These are phyloP conservation scores for Brassica incana DNA, from an alignment of 345 rosid genomes.

Conservation along the genomic window DNA sequence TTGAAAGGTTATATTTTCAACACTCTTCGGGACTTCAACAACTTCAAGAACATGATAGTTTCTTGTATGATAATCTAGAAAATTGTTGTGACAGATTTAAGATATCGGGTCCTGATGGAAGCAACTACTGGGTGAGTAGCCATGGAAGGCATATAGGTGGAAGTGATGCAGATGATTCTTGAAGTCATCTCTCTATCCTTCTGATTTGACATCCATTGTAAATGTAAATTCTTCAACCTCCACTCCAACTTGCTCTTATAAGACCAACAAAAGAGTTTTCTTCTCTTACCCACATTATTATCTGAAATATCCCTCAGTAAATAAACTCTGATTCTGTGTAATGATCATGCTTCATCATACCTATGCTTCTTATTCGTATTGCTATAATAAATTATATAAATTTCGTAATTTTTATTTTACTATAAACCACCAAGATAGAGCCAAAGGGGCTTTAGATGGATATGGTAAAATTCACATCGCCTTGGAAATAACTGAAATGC, in stretches of 20 bases:
- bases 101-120: slow-evolving; percentile 89
- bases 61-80: slow-evolving; percentile 2
- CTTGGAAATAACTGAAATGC: background rate
- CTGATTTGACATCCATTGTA: slow-evolving; percentile 12
- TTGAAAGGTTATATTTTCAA: slow-evolving; percentile 58
- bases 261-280: background rate
- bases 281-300: background rate
- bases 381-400: background rate
- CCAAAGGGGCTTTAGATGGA: background rate
- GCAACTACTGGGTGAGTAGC: slow-evolving; percentile 68
- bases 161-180: slow-evolving; percentile 92
- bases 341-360: background rate
- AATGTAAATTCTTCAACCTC: slow-evolving; percentile 32
- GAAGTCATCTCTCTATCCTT: slow-evolving; percentile 27
- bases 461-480: background rate
- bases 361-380: slow-evolving; percentile 8
- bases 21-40: background rate
- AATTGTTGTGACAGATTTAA: slow-evolving; percentile 60
- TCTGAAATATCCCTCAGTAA: background rate
- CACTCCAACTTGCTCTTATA: background rate
- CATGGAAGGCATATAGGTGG: slow-evolving; percentile 75
- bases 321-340: slow-evolving; percentile 28
- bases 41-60: slow-evolving; percentile 6
- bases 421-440: background rate
- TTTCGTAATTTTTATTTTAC: background rate